Conservation (phyloP, 1,139 yeast genomes). For the Arxiozyma telluris region DNA sequence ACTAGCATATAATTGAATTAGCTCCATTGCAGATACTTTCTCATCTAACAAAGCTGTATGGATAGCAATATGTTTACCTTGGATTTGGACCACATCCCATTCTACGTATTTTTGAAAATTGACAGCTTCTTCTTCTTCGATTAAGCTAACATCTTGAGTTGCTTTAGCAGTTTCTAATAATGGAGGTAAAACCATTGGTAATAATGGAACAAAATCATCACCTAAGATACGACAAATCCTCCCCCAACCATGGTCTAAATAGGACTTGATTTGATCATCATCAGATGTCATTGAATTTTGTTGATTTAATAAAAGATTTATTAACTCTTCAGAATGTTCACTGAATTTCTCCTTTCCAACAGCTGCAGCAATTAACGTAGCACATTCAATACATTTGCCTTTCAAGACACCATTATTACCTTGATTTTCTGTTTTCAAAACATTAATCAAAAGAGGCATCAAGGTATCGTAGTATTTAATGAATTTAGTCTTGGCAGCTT, state of each 20-base stretch:
- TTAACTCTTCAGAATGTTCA: conserved; percentile 66
- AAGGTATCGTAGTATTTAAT: conserved; percentile 87
- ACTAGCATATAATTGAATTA: conserved; percentile 78
- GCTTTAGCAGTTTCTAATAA: conserved; percentile 77
- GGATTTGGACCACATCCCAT: conserved; percentile 87
- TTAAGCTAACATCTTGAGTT: conserved; percentile 76
- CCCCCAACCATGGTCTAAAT: conserved; percentile 94
- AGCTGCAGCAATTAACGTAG: conserved; percentile 90
- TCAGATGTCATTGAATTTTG: conserved; percentile 49
- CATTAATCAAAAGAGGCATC: conserved; percentile 82
- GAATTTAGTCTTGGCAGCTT: conserved; percentile 89
- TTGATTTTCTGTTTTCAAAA: conserved; percentile 70
- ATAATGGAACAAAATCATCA: conserved; percentile 74
- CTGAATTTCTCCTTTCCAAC: conserved; percentile 88
- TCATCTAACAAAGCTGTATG: conserved; percentile 90
- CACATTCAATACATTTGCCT: conserved; percentile 93
- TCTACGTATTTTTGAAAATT: conserved; percentile 78
- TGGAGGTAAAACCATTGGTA: conserved; percentile 87
- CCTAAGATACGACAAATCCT: conserved; percentile 83
- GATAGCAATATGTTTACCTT: conserved; percentile 90
- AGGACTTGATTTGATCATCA: conserved; percentile 82
- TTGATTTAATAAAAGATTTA: conserved; percentile 61
- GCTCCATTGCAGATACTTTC: conserved; percentile 84
- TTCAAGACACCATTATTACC: conserved; percentile 70
- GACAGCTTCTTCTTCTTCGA: conserved; percentile 84